A percentile compares a stretch with the other conserved stretches of the same genome.
These are phyloP conservation scores for Imleria badia DNA, from an alignment of 768 basidiomycete genomes.

Conservation along the genomic window DNA sequence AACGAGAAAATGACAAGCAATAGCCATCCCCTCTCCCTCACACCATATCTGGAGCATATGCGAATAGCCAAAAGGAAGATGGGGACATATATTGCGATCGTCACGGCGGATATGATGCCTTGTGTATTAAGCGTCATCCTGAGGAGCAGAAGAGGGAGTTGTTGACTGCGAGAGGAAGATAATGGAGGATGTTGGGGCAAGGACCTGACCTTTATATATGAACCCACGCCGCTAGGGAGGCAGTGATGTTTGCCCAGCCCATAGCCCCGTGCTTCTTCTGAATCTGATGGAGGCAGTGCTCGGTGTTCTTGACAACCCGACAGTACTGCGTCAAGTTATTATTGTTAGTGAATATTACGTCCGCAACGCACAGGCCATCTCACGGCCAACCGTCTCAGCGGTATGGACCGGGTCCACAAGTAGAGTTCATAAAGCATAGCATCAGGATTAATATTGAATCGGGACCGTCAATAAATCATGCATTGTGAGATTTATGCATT, in stretches of 20 bases:
- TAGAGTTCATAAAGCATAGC: too few species aligned
- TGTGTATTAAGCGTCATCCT: conserved; percentile 39
- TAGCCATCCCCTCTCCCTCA: conserved; percentile 66
- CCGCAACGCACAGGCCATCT: background rate
- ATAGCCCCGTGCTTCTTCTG: background rate
- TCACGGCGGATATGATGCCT: conserved; percentile 57
- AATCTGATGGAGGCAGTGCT: conserved; percentile 15
- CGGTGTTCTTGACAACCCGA: background rate
- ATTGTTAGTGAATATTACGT: background rate
- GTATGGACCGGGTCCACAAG: too few species aligned
- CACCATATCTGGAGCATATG: conserved; percentile 53
- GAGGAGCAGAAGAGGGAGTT: background rate
- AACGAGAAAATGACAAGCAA: conserved; percentile 60
- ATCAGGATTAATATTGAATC: too few species aligned
- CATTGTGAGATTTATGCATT: too few species aligned
- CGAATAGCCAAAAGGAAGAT: conserved; percentile 46
- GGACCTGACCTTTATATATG: conserved; percentile 20
- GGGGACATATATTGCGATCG: conserved; percentile 61
- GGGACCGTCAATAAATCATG: too few species aligned
- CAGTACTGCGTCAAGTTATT: too few species aligned
- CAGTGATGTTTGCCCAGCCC: conserved; percentile 15
- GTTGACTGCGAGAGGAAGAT: background rate
- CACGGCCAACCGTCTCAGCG: too few species aligned
- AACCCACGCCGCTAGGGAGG: conserved; percentile 9
- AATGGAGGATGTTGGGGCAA: background rate